Conservation (phyloP, 2,329 filamentous ascomycete genomes). For the Ceratocystis huliohia region DNA sequence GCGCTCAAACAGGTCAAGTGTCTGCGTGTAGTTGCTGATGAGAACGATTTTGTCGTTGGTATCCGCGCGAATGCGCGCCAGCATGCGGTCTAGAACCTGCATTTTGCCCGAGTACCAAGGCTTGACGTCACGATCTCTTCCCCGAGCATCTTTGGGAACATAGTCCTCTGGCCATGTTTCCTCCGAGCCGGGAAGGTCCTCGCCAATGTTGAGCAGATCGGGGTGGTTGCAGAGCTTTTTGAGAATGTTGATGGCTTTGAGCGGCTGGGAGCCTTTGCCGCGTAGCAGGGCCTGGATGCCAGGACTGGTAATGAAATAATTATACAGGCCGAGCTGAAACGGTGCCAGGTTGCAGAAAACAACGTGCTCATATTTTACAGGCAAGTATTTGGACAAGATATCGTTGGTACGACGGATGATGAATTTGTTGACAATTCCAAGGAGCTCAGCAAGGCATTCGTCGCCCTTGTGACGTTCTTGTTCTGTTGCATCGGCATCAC, state of each 20-base stretch:
- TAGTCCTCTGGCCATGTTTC: constrained; percentile 72
- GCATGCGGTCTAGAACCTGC: constrained; percentile 95
- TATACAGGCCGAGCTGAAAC: constrained; percentile 88
- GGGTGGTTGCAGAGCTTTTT: constrained; percentile 99
- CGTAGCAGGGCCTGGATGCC: constrained; percentile 84
- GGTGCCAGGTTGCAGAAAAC: constrained; percentile 92
- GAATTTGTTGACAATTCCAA: constrained; percentile 87
- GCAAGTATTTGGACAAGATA: constrained; percentile 91
- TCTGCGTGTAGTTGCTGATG: constrained; percentile 97
- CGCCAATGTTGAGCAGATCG: constrained; percentile 70
- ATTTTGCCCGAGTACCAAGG: constrained; percentile 97
- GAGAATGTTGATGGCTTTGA: constrained; percentile 91
- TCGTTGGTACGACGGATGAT: constrained; percentile 97
- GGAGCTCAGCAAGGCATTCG: constrained; percentile 66
- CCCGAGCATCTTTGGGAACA: constrained; percentile 72
- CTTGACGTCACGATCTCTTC: constrained; percentile 82
- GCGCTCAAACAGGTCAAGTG: constrained; percentile 83
- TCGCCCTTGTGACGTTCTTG: constrained; percentile 71
- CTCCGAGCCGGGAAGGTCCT: constrained; percentile 80
- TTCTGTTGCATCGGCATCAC: constrained; percentile 81
- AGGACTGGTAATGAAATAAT: constrained; percentile 91
- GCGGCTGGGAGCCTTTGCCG: constrained; percentile 87
- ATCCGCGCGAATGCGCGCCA: constrained; percentile 84
- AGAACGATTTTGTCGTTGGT: constrained; percentile 99
- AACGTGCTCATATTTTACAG: constrained; percentile 97